phyloP scores from a whole-genome alignment of 345 rosid species.

The Gossypium herbaceum region DNA sequence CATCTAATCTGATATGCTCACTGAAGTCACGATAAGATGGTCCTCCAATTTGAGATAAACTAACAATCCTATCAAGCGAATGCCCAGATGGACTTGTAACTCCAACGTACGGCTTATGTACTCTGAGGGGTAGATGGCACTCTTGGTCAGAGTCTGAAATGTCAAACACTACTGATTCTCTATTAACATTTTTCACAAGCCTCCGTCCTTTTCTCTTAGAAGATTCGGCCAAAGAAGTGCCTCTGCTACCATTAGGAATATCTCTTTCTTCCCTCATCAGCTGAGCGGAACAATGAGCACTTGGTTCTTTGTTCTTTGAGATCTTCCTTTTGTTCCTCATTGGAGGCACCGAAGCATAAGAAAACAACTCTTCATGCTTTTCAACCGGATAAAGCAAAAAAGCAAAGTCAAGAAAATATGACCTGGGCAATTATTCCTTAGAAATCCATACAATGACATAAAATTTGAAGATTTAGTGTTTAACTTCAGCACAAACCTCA shows the following conservation, averaged over 20 bases:
- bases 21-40: constrained; percentile 30
- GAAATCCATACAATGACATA: background rate
- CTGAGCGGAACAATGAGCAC: constrained; percentile 9
- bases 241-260: constrained; percentile 19
- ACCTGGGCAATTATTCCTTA: background rate
- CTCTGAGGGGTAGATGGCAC: constrained; percentile 16
- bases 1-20: constrained; percentile 18
- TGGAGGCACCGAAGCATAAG: constrained; percentile 28
- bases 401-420: background rate
- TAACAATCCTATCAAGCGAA: constrained; percentile 16
- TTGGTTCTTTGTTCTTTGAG: constrained; percentile 24
- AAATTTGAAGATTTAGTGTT: background rate
- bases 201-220: constrained; percentile 37
- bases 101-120: constrained; percentile 7
- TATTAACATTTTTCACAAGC: constrained; percentile 34
- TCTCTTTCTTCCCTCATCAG: constrained; percentile 28
- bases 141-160: constrained; percentile 46
- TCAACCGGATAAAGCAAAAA: background rate
- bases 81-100: constrained; percentile 10
- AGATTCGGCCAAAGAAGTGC: constrained; percentile 34
- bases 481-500: background rate
- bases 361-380: constrained; percentile 26
- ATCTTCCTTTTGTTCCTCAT: constrained; percentile 28
- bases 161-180: constrained; percentile 26
- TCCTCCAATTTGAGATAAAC: constrained; percentile 31